Base-by-base conservation (phyloP, 2,329 filamentous ascomycete genomes). In the Lachnellula subtilissima region DNA sequence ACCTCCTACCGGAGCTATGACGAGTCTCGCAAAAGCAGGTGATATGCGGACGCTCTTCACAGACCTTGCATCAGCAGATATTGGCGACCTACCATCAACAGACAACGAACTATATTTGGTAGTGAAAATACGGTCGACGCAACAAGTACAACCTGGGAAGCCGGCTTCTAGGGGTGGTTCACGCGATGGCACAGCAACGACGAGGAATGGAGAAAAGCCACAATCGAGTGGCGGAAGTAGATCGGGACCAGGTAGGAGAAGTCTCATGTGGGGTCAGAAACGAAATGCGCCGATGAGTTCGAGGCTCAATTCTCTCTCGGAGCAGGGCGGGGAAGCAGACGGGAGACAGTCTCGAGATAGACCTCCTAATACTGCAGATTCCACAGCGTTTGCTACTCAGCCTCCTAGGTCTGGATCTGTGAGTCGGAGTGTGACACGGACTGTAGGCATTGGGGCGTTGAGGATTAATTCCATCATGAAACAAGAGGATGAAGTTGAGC, bases 1-100 rank as follows among this genome's bases (percentile, higher is more conserved):
- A 14, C 87, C 89, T 0, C 77, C 89, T 0, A 86, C 87, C 32
- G 89, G 91, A 54, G 82, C 83, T 19, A 83, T 92, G 59, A 80
- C 84, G 12, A 83, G 81, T 57, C 74, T 89, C 49, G 74, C 81
- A 9, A 81, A 85, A 52, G 82, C 83, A 60, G 80, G 83, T 22
- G 86, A 87, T 67, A 83, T 92, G 69, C 90, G 88, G 67, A 95
- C 91, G 0, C 78, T 99, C 2, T 97, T 97, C 64, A 86, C 90
- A 2, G 91, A 97, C 66, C 76, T 99, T 17, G 90, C 86, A 40
- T 56, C 67, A 11, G 53, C 63, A 35, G 69, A 71, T 56, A 79
- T 86, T 56, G 84, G 84, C 23, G 83, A 85, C 49, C 71, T 76
- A 1, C 75, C 80, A 1, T 78, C 86, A 2, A 79, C 83, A 8